Evolutionary conservation across 2,329 filamentous ascomycete genomes (phyloP), one percentile per base, ranked within the genome.

Genomic region (Epichloe gansuensis): DNA sequence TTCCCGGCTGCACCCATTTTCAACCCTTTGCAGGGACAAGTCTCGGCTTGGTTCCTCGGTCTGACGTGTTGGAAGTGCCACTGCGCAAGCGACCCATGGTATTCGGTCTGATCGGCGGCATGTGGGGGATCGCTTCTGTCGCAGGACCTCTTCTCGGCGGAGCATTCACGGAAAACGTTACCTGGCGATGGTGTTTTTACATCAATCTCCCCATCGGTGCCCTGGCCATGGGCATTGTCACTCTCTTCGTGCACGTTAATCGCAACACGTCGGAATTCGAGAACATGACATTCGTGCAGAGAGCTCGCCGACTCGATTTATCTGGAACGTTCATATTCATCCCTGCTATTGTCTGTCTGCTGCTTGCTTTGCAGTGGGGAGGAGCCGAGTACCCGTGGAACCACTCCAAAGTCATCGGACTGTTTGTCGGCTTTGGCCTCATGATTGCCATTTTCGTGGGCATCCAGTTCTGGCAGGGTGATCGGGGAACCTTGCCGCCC

Each of bases 351-450:
- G 61, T 80, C 54, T 75, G 71, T 57, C 66, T 80, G 12, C 64
- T 81, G 8, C 68, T 82, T 4, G 77, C 76, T 7, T 66, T 81
- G 39, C 73, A 81, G 57, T 81, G 75, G 73, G 78, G 77, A 13
- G 78, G 78, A 8, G 66, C 71, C 40, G 61, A 71, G 25, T 74
- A 75, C 51, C 49, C 76, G 4, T 82, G 77, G 78, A 66, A 61
- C 52, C 70, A 67, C 63, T 62, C 69, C 12, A 66, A 63, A 25
- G 68, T 79, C 48, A 74, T 80, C 39, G 75, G 74, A 1, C 64
- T 80, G 21, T 72, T 81, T 51, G 66, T 73, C 8, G 72, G 74
- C 4, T 71, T 70, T n/a, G 74, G 61, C 1, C 61, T 68, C 21
- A 70, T 79, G 61, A 63, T 69, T 15, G 51, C 61, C 51, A 56